Percentiles rank a stretch among this genome's conserved stretches.
These are phyloP conservation scores for Penicillium malachiteum DNA, from an alignment of 495 filamentous ascomycete genomes.

Conservation along the genomic window DNA sequence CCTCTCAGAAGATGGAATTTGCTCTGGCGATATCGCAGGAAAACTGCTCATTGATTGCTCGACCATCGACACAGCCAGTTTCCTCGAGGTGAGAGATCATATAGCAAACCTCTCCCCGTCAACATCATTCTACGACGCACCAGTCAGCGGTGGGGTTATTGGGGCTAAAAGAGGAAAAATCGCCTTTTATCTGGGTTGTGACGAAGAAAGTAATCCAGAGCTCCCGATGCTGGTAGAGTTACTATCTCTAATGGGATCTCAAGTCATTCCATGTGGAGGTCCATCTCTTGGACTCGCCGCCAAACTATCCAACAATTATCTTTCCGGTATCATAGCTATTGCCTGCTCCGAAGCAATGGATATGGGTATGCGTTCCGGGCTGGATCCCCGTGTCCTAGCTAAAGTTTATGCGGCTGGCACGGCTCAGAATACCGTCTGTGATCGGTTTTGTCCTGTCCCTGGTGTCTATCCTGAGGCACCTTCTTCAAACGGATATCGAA, in stretches of 20 bases:
- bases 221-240: slow-evolving; percentile 4
- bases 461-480: slow-evolving; percentile 50
- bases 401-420: slow-evolving; percentile 49
- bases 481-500: slow-evolving; percentile 44
- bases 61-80: slow-evolving; percentile 45
- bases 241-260: slow-evolving; percentile 29
- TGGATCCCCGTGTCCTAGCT: slow-evolving; percentile 48
- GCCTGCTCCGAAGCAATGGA: slow-evolving; percentile 53
- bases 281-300: slow-evolving; percentile 51
- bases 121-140: slow-evolving; percentile 41
- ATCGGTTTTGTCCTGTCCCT: slow-evolving; percentile 52
- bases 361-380: slow-evolving; percentile 52
- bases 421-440: slow-evolving; percentile 50
- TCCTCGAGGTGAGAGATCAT: slow-evolving; percentile 33
- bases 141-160: slow-evolving; percentile 46
- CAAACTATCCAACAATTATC: slow-evolving; percentile 58
- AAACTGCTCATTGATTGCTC: slow-evolving; percentile 44
- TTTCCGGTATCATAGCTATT: slow-evolving; percentile 52
- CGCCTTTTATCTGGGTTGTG: slow-evolving; percentile 48
- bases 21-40: slow-evolving; percentile 24
- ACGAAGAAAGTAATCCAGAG: slow-evolving; percentile 25
- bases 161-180: slow-evolving; percentile 49
- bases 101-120: slow-evolving; percentile 19
- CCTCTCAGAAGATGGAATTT: slow-evolving; percentile 36
- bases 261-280: slow-evolving; percentile 51